Percentiles rank a stretch among this genome's conserved stretches.
phyloP scores from a whole-genome alignment of 306 rosid genomes.

The Notholithocarpus densiflorus region DNA sequence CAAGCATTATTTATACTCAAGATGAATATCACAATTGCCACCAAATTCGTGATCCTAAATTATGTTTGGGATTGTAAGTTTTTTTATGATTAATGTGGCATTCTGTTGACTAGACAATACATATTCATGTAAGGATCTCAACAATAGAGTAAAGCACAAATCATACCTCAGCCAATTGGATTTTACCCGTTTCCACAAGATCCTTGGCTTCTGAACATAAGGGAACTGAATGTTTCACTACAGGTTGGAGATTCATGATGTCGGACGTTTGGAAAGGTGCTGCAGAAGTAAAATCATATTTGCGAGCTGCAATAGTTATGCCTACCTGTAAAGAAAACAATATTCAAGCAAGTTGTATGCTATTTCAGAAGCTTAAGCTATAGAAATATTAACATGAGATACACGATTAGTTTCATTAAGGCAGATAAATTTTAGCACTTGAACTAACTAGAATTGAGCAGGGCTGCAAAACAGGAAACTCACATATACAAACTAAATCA shows the following conservation, averaged over 20 bases:
- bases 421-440: not conserved
- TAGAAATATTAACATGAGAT: not conserved
- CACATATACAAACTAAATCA: not conserved
- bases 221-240: constrained; percentile 94
- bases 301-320: constrained; percentile 77
- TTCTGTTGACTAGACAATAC: not conserved
- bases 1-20: not conserved
- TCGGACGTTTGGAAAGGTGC: constrained; percentile 83
- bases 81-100: not conserved
- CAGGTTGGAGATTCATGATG: constrained; percentile 82
- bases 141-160: constrained; percentile 4
- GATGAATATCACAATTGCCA: not conserved
- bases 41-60: not conserved
- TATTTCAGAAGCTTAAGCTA: constrained; percentile 1
- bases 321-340: constrained; percentile 65
- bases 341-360: not conserved
- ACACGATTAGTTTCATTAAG: not conserved
- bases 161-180: constrained; percentile 92
- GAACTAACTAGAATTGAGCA: not conserved
- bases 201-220: constrained; percentile 95
- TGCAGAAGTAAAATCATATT: constrained; percentile 65
- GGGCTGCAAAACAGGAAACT: not conserved
- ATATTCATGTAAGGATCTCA: not conserved
- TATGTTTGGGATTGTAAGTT: not conserved
- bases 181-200: constrained; percentile 93